phyloP scores from a whole-genome alignment of 768 basidiomycete genomes.

The Agrocybe chaxingu region DNA sequence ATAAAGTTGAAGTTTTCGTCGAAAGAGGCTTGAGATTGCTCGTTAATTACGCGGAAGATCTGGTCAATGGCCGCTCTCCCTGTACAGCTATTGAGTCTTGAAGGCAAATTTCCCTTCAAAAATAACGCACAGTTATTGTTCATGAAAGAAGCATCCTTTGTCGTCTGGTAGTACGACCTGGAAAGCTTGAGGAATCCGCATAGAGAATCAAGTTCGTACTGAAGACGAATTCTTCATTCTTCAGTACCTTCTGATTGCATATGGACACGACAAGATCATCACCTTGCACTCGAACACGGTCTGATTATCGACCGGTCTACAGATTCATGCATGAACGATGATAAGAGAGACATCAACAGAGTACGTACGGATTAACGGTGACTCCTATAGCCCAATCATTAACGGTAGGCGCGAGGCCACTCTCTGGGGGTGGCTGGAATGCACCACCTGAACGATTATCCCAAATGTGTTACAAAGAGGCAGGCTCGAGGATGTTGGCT shows the following conservation, averaged over 20 bases:
- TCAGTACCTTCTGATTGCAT: neutral
- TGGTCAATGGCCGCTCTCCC: conserved; percentile 68
- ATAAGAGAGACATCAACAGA: neutral
- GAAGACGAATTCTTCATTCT: neutral
- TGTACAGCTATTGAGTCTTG: conserved; percentile 22
- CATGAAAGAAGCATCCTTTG: conserved; percentile 69
- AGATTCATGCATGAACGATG: neutral
- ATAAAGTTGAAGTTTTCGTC: conserved; percentile 70
- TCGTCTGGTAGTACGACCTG: conserved; percentile 67
- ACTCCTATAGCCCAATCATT: conserved; percentile 73
- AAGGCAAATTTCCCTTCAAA: neutral
- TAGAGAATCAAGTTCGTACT: conserved; percentile 81
- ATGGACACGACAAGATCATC: conserved; percentile 1
- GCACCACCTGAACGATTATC: conserved; percentile 44
- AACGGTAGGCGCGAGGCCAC: conserved; percentile 56
- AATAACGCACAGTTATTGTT: conserved; percentile 56
- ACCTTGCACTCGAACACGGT: conserved; percentile 86
- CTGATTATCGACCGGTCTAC: conserved; percentile 62
- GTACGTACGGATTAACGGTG: conserved; percentile 66
- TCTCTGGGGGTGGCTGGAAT: conserved; percentile 80
- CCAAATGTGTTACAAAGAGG: neutral
- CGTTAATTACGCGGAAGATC: conserved; percentile 72
- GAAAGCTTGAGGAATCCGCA: conserved; percentile 80
- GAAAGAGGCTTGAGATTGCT: conserved; percentile 72
- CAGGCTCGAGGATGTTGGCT: neutral